These are phyloP conservation scores for Herpetospermum pedunculosum DNA, from an alignment of 306 rosid species.

Conservation along the genomic window DNA sequence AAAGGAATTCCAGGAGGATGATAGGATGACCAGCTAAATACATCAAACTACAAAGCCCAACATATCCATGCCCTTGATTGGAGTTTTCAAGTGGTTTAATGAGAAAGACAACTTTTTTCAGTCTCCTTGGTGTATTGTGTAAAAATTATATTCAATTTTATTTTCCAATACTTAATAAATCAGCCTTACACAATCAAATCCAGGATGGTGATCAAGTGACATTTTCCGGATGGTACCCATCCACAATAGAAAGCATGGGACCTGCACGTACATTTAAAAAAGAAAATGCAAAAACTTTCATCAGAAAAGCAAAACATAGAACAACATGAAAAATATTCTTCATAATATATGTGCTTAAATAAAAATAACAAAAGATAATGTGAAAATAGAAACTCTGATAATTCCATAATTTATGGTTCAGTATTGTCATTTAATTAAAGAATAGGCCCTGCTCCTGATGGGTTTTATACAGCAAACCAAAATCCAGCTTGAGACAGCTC, in stretches of 20 bases:
- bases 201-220: slow-evolving; percentile 74
- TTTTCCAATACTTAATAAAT: not conserved
- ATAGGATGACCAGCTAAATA: not conserved
- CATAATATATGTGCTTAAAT: not conserved
- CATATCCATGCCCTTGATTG: not conserved
- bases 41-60: slow-evolving; percentile 2
- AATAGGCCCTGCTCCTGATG: not conserved
- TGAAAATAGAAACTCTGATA: not conserved
- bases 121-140: not conserved
- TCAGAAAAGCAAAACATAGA: not conserved
- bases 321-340: not conserved
- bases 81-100: not conserved
- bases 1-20: not conserved
- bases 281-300: not conserved
- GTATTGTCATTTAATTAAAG: not conserved
- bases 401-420: not conserved
- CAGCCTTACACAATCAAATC: slow-evolving; percentile 70
- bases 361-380: not conserved
- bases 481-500: not conserved
- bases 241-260: slow-evolving; percentile 87
- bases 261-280: slow-evolving; percentile 31
- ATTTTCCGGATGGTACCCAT: slow-evolving; percentile 69
- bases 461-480: not conserved
- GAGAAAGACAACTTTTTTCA: not conserved
- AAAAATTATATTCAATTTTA: not conserved